Evolutionary conservation across 2,329 filamentous ascomycete species (phyloP).

Genomic region (Cordyceps javanica): DNA sequence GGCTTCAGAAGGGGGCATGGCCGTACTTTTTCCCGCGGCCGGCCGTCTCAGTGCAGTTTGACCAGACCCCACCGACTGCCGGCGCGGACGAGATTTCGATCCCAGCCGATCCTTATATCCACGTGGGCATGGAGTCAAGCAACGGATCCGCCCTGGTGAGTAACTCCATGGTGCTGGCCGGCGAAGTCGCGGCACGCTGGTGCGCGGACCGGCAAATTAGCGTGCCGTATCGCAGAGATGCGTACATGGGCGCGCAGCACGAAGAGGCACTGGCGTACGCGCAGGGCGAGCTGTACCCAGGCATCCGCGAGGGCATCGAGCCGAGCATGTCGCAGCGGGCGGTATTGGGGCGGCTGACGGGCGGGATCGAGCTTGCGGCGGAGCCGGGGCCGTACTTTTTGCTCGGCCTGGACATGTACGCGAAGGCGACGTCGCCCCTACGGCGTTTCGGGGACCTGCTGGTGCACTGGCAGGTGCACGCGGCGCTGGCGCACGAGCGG

Average conservation of each 20-base stretch:
- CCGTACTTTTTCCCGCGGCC: conserved; percentile 41
- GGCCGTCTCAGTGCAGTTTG: conserved; percentile 38
- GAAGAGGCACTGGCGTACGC: conserved; percentile 31
- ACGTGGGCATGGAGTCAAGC: conserved; percentile 25
- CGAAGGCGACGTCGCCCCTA: conserved; percentile 60
- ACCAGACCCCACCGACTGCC: conserved; percentile 18
- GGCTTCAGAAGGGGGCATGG: conserved; percentile 43
- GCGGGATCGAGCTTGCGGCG: conserved; percentile 47
- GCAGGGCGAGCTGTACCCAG: conserved; percentile 29
- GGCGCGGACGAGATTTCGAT: conserved; percentile 20
- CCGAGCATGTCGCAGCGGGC: conserved; percentile 26
- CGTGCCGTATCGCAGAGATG: conserved; percentile 51
- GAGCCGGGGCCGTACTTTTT: conserved; percentile 48
- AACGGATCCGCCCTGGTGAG: conserved; percentile 29
- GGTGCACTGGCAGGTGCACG: conserved; percentile 61
- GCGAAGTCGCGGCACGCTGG: conserved; percentile 56
- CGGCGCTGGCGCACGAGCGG: conserved; percentile 44
- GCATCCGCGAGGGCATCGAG: conserved; percentile 25
- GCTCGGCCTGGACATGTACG: conserved; percentile 54
- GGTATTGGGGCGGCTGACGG: conserved; percentile 30
- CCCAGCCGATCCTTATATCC: conserved; percentile 46
- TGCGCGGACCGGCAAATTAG: conserved; percentile 51
- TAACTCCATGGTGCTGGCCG: conserved; percentile 53
- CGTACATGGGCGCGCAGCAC: conserved; percentile 32
- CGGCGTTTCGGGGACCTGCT: conserved; percentile 58